Conservation (phyloP, 176 grass and related monocot genomes). For the Canna indica region DNA sequence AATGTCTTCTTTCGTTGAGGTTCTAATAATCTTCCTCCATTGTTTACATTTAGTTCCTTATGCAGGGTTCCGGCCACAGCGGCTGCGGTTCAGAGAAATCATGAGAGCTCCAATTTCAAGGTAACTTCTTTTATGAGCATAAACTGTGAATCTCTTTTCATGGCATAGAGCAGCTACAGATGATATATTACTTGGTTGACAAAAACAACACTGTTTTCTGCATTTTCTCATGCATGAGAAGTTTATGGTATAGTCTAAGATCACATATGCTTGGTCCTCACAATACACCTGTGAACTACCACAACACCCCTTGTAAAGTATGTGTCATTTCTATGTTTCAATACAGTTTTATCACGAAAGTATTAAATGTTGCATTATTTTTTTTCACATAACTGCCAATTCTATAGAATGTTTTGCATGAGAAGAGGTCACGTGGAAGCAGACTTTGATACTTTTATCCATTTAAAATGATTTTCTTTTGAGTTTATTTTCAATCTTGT, state of each 20-base stretch:
- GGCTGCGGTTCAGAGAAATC: neutral
- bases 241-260: neutral
- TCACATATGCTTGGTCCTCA: neutral
- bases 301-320: too few species aligned
- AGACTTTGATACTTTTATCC: too few species aligned
- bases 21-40: neutral
- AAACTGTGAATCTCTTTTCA: neutral
- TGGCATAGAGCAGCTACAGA: neutral
- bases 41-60: slow-evolving; percentile 1
- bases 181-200: neutral
- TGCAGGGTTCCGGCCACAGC: neutral
- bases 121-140: neutral
- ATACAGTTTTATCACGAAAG: too few species aligned
- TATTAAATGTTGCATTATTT: too few species aligned
- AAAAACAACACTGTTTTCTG: neutral
- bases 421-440: too few species aligned
- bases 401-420: too few species aligned
- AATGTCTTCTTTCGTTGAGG: neutral
- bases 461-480: too few species aligned
- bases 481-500: too few species aligned
- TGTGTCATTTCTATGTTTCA: too few species aligned
- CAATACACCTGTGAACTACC: neutral
- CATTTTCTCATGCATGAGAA: neutral
- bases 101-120: neutral
- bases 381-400: too few species aligned